Conservation (phyloP, 2,329 filamentous ascomycete species). For the Dactylellina leptospora region DNA sequence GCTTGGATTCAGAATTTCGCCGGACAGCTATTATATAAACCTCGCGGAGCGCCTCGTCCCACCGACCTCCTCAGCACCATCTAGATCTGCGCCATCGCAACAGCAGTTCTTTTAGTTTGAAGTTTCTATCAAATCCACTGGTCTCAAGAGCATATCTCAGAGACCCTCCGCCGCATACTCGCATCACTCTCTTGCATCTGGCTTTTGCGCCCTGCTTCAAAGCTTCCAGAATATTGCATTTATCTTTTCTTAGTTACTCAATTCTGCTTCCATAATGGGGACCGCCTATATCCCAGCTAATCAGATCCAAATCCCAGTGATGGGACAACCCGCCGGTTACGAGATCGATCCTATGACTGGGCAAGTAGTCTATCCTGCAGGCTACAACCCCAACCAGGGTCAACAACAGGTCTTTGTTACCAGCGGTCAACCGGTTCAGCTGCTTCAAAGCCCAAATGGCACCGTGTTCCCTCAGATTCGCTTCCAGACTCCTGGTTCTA, state of each 20-base stretch:
- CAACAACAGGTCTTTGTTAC: slow-evolving; percentile 35
- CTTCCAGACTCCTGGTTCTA: slow-evolving; percentile 6
- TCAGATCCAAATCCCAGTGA: slow-evolving; percentile 30
- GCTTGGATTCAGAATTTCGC: neutral
- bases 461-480: slow-evolving; percentile 7
- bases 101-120: neutral
- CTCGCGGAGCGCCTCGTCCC: slow-evolving; percentile 3
- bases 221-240: neutral
- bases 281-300: slow-evolving; percentile 17
- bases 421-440: slow-evolving; percentile 23
- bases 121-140: neutral
- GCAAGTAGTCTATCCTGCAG: slow-evolving; percentile 12
- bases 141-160: slow-evolving; percentile 1
- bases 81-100: slow-evolving; percentile 5
- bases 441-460: neutral
- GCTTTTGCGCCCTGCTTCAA: slow-evolving; percentile 4
- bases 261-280: slow-evolving; percentile 1
- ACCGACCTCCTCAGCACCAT: slow-evolving; percentile 21
- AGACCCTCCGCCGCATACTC: slow-evolving; percentile 9
- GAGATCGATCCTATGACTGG: slow-evolving; percentile 27
- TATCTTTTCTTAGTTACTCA: neutral
- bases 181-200: neutral
- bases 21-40: slow-evolving; percentile 16
- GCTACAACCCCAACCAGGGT: slow-evolving; percentile 4
- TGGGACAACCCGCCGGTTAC: slow-evolving; percentile 5